phyloP scores from a whole-genome alignment of 2,329 filamentous ascomycete genomes.

The Sporothrix pallida region DNA sequence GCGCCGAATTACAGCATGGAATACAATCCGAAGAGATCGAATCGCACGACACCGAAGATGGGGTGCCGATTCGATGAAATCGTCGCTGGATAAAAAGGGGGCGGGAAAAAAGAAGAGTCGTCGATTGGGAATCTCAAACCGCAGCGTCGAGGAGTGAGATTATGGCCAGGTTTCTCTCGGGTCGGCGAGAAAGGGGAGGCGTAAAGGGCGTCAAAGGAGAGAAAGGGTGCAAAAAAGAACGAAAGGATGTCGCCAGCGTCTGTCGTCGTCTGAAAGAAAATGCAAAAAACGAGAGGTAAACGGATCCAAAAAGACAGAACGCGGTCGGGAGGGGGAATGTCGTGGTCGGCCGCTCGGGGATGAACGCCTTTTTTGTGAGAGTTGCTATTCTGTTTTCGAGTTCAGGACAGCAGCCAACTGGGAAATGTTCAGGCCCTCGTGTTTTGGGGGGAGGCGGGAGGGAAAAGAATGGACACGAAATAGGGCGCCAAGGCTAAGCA shows the following conservation, averaged over 20 bases:
- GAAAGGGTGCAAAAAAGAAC: slow-evolving; percentile 17
- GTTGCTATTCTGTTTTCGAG: slow-evolving; percentile 2
- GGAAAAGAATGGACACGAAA: slow-evolving; percentile 32
- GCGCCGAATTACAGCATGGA: slow-evolving; percentile 4
- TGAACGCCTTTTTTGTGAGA: slow-evolving; percentile 12
- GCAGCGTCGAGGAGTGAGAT: slow-evolving; percentile 12
- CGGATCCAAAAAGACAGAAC: slow-evolving; percentile 29
- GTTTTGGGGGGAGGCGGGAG: slow-evolving; percentile 29
- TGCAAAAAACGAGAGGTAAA: slow-evolving; percentile 8
- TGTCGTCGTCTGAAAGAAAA: slow-evolving; percentile 21
- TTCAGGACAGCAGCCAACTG: background rate
- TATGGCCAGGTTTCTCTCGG: slow-evolving; percentile 1
- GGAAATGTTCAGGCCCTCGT: slow-evolving; percentile 20
- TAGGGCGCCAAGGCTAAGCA: slow-evolving; percentile 30
- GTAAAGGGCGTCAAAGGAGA: background rate
- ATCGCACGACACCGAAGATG: slow-evolving; percentile 16
- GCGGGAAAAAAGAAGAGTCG: background rate
- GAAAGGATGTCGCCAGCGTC: slow-evolving; percentile 27
- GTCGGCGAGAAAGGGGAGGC: slow-evolving; percentile 27
- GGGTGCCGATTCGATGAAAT: slow-evolving; percentile 9
- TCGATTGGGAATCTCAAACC: background rate
- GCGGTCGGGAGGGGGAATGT: slow-evolving; percentile 25
- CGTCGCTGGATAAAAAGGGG: slow-evolving; percentile 1
- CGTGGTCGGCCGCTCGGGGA: slow-evolving; percentile 28
- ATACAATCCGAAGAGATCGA: slow-evolving; percentile 9